Base-by-base conservation (phyloP, 2,329 filamentous ascomycete genomes). In the Cercospora janseana region DNA sequence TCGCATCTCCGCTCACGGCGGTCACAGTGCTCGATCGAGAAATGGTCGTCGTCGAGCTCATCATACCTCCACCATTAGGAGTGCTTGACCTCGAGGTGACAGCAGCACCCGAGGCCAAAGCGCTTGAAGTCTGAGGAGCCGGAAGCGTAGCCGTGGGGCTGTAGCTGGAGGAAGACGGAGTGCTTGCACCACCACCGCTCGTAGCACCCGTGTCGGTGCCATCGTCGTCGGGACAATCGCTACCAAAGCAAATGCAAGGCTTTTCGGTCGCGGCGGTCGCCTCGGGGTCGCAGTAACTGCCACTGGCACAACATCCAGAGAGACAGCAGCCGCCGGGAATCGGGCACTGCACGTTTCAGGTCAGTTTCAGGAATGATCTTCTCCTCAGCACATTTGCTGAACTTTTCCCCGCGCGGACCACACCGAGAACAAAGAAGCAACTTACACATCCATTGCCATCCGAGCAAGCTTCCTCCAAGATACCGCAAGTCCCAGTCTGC, bases 181-280 rank as follows among this genome's bases (percentile, higher is more conserved):
- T n/a, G n/a, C n/a, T 13, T 32, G 29, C 3, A 10, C 27, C 27
- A n/a, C 27, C 27, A 10, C 27, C 27, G 27, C 27, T 21, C 2
- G 15, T n/a, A 2, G 35, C 23, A 23, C 16, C 35, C 12, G 23
- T 13, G 26, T 38, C 35, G 8, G 23, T 13, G 16, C 15, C 35
- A 20, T 40, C 35, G n/a, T 40, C 35, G 7, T 40, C 35, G 6
- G 35, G 35, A 13, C 35, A 40, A 26, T 40, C 21, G 21, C 35
- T 40, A 24, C 35, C 35, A 9, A 40, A 15, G 21, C 35, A 40
- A 6, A 40, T 40, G 21, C 35, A 40, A 4, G 35, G 35, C 35
- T 40, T 40, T 8, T 40, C 35, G 6, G 35, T 40, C 4, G 35
- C 16, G 13, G 35, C 35, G 7, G 35, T 40, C 7, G 35, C 35